Evolutionary conservation across 768 basidiomycete genomes (phyloP).

Genomic region (Pluteus cervinus): DNA sequence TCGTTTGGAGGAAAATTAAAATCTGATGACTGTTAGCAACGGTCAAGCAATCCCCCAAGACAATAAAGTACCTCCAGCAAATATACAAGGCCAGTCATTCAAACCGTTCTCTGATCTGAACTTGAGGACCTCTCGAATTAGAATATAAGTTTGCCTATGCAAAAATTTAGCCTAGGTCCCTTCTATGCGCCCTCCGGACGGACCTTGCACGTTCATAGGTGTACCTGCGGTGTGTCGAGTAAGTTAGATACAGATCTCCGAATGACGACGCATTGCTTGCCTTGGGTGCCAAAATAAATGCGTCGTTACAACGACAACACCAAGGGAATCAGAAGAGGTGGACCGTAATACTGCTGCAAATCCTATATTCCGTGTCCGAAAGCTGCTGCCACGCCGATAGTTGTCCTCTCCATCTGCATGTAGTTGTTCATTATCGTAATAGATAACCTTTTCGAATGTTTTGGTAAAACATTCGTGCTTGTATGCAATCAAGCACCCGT

Average conservation of each 20-base stretch:
- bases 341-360: constrained; percentile 62
- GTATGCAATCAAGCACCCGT: constrained; percentile 83
- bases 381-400: constrained; percentile 48
- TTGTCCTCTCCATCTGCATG: constrained; percentile 28
- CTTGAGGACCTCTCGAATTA: constrained; percentile 54
- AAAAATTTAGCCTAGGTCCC: neutral
- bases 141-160: constrained; percentile 68
- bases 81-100: constrained; percentile 67
- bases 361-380: constrained; percentile 77
- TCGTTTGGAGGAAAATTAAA: constrained; percentile 88
- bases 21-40: constrained; percentile 38
- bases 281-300: constrained; percentile 96
- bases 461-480: constrained; percentile 44
- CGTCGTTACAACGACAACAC: constrained; percentile 79
- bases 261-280: constrained; percentile 31
- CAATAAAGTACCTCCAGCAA: constrained; percentile 67
- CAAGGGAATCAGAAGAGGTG: constrained; percentile 32
- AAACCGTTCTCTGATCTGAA: constrained; percentile 44
- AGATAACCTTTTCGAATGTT: constrained; percentile 40
- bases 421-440: constrained; percentile 66
- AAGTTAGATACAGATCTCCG: constrained; percentile 2
- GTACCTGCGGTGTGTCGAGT: constrained; percentile 37
- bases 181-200: too few relatives aligned
- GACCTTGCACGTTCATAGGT: constrained; percentile 81
- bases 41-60: neutral